These are phyloP conservation scores for Tarenaya hassleriana DNA, from an alignment of 345 rosid genomes.

Conservation along the genomic window DNA sequence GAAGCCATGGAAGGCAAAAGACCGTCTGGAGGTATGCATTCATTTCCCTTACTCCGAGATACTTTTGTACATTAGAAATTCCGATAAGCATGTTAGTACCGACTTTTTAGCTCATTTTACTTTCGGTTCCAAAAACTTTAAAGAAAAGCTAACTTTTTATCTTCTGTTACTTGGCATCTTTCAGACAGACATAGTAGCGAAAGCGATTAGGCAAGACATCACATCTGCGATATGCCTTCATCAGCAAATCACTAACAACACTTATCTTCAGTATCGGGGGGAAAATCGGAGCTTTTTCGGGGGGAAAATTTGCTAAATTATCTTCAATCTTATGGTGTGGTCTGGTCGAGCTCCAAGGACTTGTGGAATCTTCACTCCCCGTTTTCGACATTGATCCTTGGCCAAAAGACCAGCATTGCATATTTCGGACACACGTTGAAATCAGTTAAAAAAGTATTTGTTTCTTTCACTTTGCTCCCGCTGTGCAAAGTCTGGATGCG, in stretches of 20 bases:
- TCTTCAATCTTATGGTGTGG: conserved; percentile 17
- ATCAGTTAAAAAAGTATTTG: conserved; percentile 24
- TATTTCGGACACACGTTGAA: conserved; percentile 29
- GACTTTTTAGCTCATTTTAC: neutral
- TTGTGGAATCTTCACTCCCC: conserved; percentile 22
- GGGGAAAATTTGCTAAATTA: too few relatives aligned
- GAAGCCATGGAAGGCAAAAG: conserved; percentile 98
- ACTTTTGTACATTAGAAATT: neutral
- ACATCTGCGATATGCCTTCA: conserved; percentile 23
- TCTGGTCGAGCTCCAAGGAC: too few relatives aligned
- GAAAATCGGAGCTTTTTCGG: conserved; percentile 14
- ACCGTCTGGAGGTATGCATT: conserved; percentile 57
- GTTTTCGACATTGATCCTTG: conserved; percentile 18
- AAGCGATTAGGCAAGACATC: conserved; percentile 83
- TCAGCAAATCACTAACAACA: conserved; percentile 31
- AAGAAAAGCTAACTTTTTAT: conserved; percentile 15
- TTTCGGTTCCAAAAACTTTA: neutral
- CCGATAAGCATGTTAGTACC: neutral
- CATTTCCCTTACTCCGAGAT: neutral
- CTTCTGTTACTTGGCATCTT: conserved; percentile 16
- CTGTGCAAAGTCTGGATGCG: conserved; percentile 22
- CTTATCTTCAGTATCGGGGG: conserved; percentile 26
- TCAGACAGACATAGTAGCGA: conserved; percentile 84
- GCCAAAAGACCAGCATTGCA: conserved; percentile 16
- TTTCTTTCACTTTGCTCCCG: conserved; percentile 24